A percentile compares a stretch with the other conserved stretches of the same genome.
Conservation (phyloP, 805 yeast species). For the Ogataea minuta region DNA sequence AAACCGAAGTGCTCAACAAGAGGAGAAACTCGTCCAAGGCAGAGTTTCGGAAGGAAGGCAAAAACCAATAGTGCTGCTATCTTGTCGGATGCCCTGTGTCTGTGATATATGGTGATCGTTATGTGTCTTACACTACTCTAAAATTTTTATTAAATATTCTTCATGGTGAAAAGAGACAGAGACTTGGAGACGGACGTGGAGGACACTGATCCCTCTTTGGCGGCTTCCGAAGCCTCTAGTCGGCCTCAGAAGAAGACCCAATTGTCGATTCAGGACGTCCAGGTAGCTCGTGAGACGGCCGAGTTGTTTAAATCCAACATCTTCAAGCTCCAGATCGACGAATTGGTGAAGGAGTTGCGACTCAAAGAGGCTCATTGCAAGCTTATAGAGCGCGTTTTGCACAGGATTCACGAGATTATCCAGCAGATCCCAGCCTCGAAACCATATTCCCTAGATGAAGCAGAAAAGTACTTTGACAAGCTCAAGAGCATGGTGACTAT, state of each 20-base stretch:
- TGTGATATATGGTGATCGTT: no score
- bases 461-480: slow-evolving; percentile 49
- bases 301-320: slow-evolving; percentile 93
- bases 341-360: slow-evolving; percentile 75
- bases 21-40: no score
- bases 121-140: slow-evolving; percentile 13
- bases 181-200: slow-evolving; percentile 5
- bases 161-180: slow-evolving; percentile 11
- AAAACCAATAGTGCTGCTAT: no score
- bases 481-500: slow-evolving; percentile 50
- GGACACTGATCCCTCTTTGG: neutral
- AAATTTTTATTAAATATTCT: slow-evolving; percentile 8
- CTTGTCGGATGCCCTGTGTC: no score
- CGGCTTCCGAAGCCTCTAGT: neutral
- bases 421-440: slow-evolving; percentile 59
- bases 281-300: slow-evolving; percentile 89
- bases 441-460: slow-evolving; percentile 54
- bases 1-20: no score
- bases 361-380: slow-evolving; percentile 66
- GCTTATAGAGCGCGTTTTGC: slow-evolving; percentile 71
- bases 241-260: slow-evolving; percentile 4
- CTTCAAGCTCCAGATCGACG: slow-evolving; percentile 93
- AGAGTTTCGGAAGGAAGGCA: no score
- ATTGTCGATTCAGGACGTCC: slow-evolving; percentile 76
- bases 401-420: slow-evolving; percentile 66